phyloP scores from a whole-genome alignment of 2,329 filamentous ascomycete species.

The Ophiostoma sp. region DNA sequence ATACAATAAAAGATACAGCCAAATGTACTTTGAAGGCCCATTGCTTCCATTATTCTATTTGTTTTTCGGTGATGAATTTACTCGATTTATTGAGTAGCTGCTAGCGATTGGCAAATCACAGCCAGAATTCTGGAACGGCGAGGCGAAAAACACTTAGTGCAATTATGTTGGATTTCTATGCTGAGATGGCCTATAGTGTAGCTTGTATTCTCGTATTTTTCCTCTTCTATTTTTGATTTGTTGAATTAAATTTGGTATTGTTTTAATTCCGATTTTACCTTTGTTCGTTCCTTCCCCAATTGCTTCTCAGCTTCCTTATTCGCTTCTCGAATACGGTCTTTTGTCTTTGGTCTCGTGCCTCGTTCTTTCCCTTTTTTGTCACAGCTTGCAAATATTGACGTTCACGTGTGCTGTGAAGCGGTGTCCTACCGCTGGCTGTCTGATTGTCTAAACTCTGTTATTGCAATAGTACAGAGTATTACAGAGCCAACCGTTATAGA shows the following conservation, averaged over 20 bases:
- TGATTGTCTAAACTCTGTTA: not conserved
- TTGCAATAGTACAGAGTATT: not conserved
- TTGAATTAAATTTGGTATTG: not conserved
- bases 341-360: slow-evolving; percentile 16
- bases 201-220: slow-evolving; percentile 8
- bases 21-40: not conserved
- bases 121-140: not conserved
- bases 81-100: not conserved
- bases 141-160: not conserved
- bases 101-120: not conserved
- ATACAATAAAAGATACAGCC: not conserved
- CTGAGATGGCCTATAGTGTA: not conserved
- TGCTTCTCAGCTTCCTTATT: not conserved
- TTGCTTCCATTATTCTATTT: not conserved
- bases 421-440: slow-evolving; percentile 3
- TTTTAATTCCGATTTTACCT: not conserved
- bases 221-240: not conserved
- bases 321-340: not conserved
- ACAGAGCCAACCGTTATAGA: not conserved
- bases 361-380: slow-evolving; percentile 15
- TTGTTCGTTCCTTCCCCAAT: slow-evolving; percentile 2
- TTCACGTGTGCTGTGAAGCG: slow-evolving; percentile 11
- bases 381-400: slow-evolving; percentile 2
- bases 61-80: not conserved
- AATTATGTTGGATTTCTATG: not conserved